A percentile compares a stretch with the other conserved stretches of the same genome.
phyloP scores from a whole-genome alignment of 805 yeast species.

The Wickerhamiella lipophila region DNA sequence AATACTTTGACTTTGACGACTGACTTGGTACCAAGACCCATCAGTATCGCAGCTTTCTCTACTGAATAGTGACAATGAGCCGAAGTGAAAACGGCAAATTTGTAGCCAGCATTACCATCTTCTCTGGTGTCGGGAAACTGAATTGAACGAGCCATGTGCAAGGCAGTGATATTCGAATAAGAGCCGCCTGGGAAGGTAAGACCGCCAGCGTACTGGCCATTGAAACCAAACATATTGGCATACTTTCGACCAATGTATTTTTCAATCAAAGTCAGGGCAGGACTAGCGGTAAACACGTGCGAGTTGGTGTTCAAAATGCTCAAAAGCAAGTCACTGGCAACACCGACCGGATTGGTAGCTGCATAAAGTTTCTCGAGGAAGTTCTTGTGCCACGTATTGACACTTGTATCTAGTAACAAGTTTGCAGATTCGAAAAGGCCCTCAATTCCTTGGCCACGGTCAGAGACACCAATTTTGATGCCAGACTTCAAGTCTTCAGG shows the following conservation, averaged over 20 bases:
- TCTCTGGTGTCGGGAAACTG: slow-evolving; percentile 57
- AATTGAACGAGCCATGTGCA: slow-evolving; percentile 62
- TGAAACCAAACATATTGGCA: slow-evolving; percentile 50
- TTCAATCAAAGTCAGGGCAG: slow-evolving; percentile 64
- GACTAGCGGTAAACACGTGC: slow-evolving; percentile 74
- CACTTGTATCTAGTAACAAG: slow-evolving; percentile 48
- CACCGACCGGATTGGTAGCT: slow-evolving; percentile 74
- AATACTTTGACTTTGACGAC: slow-evolving; percentile 54
- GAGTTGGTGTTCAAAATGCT: slow-evolving; percentile 69
- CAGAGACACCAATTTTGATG: slow-evolving; percentile 30
- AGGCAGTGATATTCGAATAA: slow-evolving; percentile 68
- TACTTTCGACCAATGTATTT: slow-evolving; percentile 53
- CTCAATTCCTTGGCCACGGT: slow-evolving; percentile 31
- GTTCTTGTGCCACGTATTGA: slow-evolving; percentile 79
- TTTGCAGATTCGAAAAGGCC: slow-evolving; percentile 42
- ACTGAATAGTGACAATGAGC: slow-evolving; percentile 69
- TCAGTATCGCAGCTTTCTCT: slow-evolving; percentile 64
- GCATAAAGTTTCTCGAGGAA: slow-evolving; percentile 76
- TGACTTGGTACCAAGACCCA: slow-evolving; percentile 53
- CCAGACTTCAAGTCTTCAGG: slow-evolving; percentile 37
- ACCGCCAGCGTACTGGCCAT: slow-evolving; percentile 53
- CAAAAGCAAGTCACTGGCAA: slow-evolving; percentile 55
- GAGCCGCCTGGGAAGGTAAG: slow-evolving; percentile 80
- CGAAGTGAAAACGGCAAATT: slow-evolving; percentile 60
- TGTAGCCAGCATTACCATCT: slow-evolving; percentile 35